Base-by-base conservation (phyloP, 2,329 filamentous ascomycete genomes). In the Proliferodiscus dingleyae region DNA sequence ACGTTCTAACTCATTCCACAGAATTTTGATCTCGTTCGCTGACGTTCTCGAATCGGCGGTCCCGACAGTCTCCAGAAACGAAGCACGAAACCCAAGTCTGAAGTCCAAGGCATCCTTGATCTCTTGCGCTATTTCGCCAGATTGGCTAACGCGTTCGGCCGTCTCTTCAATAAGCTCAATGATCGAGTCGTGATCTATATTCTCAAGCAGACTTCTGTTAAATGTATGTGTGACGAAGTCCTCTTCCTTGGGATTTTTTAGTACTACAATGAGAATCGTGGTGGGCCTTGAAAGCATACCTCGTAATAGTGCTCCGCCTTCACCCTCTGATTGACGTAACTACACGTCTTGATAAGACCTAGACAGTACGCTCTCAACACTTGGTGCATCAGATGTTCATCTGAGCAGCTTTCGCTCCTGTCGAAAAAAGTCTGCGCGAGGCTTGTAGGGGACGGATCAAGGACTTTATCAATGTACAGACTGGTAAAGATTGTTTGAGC, bases 201-300 rank as follows among this genome's bases (percentile, higher is more conserved):
- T 68, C 21, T 81, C 79, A 5, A 97, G 73, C 1, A 98, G 71
- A 10, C 80, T 81, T 29, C 90, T 80, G 55, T 89, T 85, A 63
- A 93, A 97, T 0, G 90, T 86, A 64, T 95, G 89, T 5, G 89
- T 90, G 16, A 94, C 88, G 62, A 98, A 96, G 61, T 98, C 93
- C 66, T 98, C 93, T 68, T 98, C 93, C 83, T 91, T 46, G 9
- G 24, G 13, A 24, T 6, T 18, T 37, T 15, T 58, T 37, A 51
- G 36, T 3, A 9, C 2, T 38, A 6, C 24, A 26, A 22, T 8
- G 18, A 24, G 3, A 21, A 16, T 26, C n/a, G 2, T 5, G 22
- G 22, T 19, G 41, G 47, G 5, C 2, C 19, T 21, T n/a, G 3
- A 30, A 40, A 42, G 63, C 70, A 52, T 65, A 87, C 87, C 76